Evolutionary conservation across 768 basidiomycete species (phyloP), one percentile per base, ranked within the genome.

Genomic region (Trametes sanguinea): DNA sequence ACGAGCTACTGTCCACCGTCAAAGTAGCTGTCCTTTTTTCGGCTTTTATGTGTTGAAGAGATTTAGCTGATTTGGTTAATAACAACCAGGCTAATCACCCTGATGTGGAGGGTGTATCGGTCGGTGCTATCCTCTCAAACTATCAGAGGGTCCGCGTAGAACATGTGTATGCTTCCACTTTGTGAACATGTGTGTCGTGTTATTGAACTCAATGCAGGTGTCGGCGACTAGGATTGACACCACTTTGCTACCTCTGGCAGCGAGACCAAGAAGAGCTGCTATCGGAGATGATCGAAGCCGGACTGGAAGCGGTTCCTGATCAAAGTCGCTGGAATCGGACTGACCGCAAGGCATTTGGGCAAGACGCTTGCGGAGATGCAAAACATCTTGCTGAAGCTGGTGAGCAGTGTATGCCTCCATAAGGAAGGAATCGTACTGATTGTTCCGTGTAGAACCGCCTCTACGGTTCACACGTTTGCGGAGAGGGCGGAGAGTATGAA

Each of bases 401-500:
- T 93, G 63, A 61, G 83, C 73, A 13, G 9, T 30, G 39, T 8
- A 16, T 9, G 42, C 13, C 1, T 43, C 14, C 22, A 22, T 22
- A 22, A 22, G 22, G n/a, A n/a, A 43, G n/a, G 4, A 5, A 43
- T 5, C n/a, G 9, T 43, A 43, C 42, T 43, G 13, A 43, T 14
- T 14, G 4, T 14, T 37, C 13, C 14, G 42, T 14, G 8, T 65
- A 94, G 93, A 93, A 95, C 71, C 70, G 75, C 9, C 75, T 85
- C 30, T 99, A 94, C 68, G 95, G 95, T 4, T 88, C 90, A 0
- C 97, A 99, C 71, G 83, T 96, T 2, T 98, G 96, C 64, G 97
- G 97, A 9, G 97, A 99, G 76, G 97, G 97, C 2, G 97, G 97
- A 2, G 97, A 99, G 76, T 99, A 98, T 74, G 97, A 99, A 72